These are phyloP conservation scores for Pichia scutulata DNA, from an alignment of 805 yeast genomes.

Conservation along the genomic window DNA sequence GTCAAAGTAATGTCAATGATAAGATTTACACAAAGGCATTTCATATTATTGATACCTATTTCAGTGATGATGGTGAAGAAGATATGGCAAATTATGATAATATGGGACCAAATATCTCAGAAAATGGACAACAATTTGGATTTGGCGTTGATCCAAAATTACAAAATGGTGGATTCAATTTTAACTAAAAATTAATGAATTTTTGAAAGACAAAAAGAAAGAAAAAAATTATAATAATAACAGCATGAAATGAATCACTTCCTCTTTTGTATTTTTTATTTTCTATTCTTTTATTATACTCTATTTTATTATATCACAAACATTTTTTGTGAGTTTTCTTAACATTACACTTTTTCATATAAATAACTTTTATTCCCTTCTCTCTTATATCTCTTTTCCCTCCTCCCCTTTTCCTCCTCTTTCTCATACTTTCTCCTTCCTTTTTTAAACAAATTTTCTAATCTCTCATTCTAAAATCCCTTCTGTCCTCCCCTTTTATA, in stretches of 20 bases:
- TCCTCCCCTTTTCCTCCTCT: background rate
- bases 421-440: background rate
- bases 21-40: conserved; percentile 89
- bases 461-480: conserved; percentile 13
- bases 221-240: no score
- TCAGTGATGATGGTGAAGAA: conserved; percentile 74
- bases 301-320: background rate
- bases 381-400: no score
- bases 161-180: conserved; percentile 42
- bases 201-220: background rate
- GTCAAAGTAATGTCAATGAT: conserved; percentile 88
- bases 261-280: background rate
- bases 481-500: conserved; percentile 4
- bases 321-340: background rate
- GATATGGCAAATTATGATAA: conserved; percentile 29
- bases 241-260: background rate
- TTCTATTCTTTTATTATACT: background rate
- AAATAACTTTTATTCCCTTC: background rate
- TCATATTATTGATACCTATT: conserved; percentile 83
- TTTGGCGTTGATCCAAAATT: conserved; percentile 64
- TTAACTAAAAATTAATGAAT: conserved; percentile 21
- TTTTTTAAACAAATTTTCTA: conserved; percentile 9
- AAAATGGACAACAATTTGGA: conserved; percentile 69
- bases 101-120: conserved; percentile 57
- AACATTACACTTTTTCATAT: background rate